Conservation (phyloP, 257 asterid genomes). For the Ocimum tenuiflorum region DNA sequence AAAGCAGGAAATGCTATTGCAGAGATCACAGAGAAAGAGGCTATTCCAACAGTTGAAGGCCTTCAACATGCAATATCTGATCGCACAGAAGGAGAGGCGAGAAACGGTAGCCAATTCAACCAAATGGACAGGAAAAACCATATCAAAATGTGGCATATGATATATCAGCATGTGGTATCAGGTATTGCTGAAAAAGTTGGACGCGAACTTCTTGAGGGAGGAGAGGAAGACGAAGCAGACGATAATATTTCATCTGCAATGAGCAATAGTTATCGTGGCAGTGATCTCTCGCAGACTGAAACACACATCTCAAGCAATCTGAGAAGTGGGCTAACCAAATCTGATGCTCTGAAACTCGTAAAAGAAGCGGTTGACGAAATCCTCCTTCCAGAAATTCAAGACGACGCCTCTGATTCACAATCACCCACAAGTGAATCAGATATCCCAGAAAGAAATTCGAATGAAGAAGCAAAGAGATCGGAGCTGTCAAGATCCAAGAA, state of each 20-base stretch:
- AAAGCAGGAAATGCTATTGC: neutral
- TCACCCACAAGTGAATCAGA: constrained; percentile 47
- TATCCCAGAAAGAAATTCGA: constrained; percentile 18
- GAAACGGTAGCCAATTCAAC: constrained; percentile 8
- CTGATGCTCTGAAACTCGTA: constrained; percentile 65
- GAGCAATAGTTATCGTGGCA: neutral
- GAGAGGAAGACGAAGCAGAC: constrained; percentile 50
- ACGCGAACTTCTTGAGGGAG: constrained; percentile 53
- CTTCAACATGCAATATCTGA: neutral
- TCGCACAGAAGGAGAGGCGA: neutral
- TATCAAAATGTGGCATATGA: constrained; percentile 79
- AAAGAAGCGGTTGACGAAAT: constrained; percentile 87
- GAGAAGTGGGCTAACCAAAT: constrained; percentile 47
- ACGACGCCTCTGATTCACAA: constrained; percentile 42
- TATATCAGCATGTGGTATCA: constrained; percentile 81
- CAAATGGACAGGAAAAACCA: constrained; percentile 38
- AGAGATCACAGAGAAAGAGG: constrained; percentile 2
- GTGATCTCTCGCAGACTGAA: neutral
- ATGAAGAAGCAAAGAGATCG: constrained; percentile 14
- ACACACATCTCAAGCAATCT: constrained; percentile 13
- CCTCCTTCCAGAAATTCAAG: constrained; percentile 57
- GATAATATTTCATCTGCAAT: neutral
- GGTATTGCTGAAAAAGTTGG: constrained; percentile 70
- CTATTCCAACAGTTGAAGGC: neutral
- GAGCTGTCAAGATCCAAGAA: constrained; percentile 42